Percentiles rank a stretch among this genome's conserved stretches.
Conservation (phyloP, 768 basidiomycete genomes). For the Podaxis sp. region DNA sequence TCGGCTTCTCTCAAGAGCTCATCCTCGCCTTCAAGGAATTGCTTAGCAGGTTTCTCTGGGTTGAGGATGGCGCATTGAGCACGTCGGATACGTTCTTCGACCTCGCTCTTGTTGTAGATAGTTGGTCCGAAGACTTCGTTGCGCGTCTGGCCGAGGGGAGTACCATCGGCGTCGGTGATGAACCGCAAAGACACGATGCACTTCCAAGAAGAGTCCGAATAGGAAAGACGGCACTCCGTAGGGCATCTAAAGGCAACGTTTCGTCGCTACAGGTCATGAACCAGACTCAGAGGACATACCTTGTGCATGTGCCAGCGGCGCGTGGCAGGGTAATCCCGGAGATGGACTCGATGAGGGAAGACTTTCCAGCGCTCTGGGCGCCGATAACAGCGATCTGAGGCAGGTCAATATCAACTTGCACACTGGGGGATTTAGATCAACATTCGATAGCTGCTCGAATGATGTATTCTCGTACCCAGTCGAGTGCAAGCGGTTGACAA, state of each 20-base stretch:
- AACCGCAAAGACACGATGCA: slow-evolving; percentile 51
- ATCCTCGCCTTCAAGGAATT: slow-evolving; percentile 41
- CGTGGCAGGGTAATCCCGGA: slow-evolving; percentile 62
- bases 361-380: slow-evolving; percentile 63
- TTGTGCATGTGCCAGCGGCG: slow-evolving; percentile 65
- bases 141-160: slow-evolving; percentile 37
- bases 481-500: slow-evolving; percentile 50
- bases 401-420: slow-evolving; percentile 67
- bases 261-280: neutral
- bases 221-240: slow-evolving; percentile 53
- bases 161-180: slow-evolving; percentile 37
- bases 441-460: neutral
- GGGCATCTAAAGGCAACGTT: slow-evolving; percentile 42
- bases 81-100: slow-evolving; percentile 66
- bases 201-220: slow-evolving; percentile 42
- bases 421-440: slow-evolving; percentile 35
- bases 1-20: slow-evolving; percentile 9
- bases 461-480: slow-evolving; percentile 43
- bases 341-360: slow-evolving; percentile 64
- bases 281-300: slow-evolving; percentile 36
- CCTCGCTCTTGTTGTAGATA: slow-evolving; percentile 50
- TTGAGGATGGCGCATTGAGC: slow-evolving; percentile 70
- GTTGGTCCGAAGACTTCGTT: slow-evolving; percentile 44
- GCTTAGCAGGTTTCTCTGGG: slow-evolving; percentile 34
- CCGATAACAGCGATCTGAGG: slow-evolving; percentile 77